phyloP scores from a whole-genome alignment of 2,329 filamentous ascomycete genomes.

The Kalaharituber pfeilii region DNA sequence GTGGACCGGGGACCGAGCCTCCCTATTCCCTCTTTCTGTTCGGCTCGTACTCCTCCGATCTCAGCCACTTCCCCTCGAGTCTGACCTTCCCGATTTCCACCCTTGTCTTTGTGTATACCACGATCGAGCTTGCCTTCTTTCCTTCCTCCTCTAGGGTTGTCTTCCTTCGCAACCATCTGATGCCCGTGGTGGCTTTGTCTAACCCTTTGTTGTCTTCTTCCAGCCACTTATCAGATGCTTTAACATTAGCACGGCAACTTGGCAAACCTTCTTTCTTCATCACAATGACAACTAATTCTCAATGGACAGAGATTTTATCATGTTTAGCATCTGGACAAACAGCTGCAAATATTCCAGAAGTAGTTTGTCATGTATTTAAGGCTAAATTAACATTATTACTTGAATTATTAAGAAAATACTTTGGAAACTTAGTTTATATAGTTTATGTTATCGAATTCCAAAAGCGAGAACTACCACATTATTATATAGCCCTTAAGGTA shows the following conservation, averaged over 20 bases:
- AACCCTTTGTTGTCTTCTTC: too few relatives aligned
- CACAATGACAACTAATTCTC: slow-evolving; percentile 7
- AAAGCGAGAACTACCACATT: slow-evolving; percentile 4
- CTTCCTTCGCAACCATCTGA: too few relatives aligned
- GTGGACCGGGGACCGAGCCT: too few relatives aligned
- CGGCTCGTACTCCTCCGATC: too few relatives aligned
- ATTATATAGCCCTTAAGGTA: slow-evolving; percentile 8
- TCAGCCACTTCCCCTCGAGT: too few relatives aligned
- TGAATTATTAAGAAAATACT: neutral
- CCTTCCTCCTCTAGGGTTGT: too few relatives aligned
- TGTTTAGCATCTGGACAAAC: neutral
- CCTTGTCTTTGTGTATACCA: too few relatives aligned
- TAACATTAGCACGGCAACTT: slow-evolving; percentile 2
- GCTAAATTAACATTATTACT: slow-evolving; percentile 1
- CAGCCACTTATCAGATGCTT: too few relatives aligned
- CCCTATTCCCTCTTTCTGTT: too few relatives aligned
- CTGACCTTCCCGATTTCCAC: too few relatives aligned
- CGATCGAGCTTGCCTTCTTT: too few relatives aligned
- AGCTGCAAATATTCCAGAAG: slow-evolving; percentile 1
- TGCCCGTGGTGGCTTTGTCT: too few relatives aligned
- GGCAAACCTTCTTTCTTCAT: slow-evolving; percentile 7
- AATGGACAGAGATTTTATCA: slow-evolving; percentile 4
- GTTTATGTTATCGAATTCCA: slow-evolving; percentile 6
- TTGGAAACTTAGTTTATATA: slow-evolving; percentile 4
- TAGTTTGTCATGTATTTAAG: slow-evolving; percentile 9